Conservation (phyloP, 2,329 filamentous ascomycete genomes). For the Alternaria burnsii region DNA sequence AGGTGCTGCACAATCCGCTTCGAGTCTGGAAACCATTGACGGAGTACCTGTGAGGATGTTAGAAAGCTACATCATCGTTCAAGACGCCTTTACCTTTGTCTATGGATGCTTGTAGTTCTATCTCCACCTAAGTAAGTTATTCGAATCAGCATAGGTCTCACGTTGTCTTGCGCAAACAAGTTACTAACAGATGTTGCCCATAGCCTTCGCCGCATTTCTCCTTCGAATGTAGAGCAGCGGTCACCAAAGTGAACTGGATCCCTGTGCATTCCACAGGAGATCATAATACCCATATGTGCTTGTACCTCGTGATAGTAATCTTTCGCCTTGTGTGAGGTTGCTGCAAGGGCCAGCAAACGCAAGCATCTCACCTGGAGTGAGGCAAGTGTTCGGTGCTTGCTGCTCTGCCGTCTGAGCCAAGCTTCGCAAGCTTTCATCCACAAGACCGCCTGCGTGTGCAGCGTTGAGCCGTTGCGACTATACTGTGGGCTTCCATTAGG, state of each 20-base stretch:
- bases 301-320: constrained; percentile 32
- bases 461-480: constrained; percentile 49
- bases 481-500: constrained; percentile 39
- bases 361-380: constrained; percentile 60
- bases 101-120: background rate
- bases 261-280: constrained; percentile 59
- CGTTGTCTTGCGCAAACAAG: background rate
- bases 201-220: background rate
- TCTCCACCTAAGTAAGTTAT: background rate
- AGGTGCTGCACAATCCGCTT: background rate
- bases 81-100: background rate
- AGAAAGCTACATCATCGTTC: background rate
- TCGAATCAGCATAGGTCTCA: background rate
- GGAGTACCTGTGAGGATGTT: background rate
- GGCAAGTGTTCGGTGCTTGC: constrained; percentile 60
- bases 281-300: constrained; percentile 57
- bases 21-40: background rate
- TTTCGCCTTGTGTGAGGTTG: constrained; percentile 55
- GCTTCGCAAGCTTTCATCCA: constrained; percentile 40
- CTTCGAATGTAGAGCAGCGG: constrained; percentile 9
- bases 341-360: constrained; percentile 57
- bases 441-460: constrained; percentile 47
- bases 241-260: constrained; percentile 51
- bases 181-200: background rate
- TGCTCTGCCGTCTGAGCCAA: constrained; percentile 56